These are phyloP conservation scores for Solanum pimpinellifolium DNA, from an alignment of 257 asterid genomes.

Conservation along the genomic window DNA sequence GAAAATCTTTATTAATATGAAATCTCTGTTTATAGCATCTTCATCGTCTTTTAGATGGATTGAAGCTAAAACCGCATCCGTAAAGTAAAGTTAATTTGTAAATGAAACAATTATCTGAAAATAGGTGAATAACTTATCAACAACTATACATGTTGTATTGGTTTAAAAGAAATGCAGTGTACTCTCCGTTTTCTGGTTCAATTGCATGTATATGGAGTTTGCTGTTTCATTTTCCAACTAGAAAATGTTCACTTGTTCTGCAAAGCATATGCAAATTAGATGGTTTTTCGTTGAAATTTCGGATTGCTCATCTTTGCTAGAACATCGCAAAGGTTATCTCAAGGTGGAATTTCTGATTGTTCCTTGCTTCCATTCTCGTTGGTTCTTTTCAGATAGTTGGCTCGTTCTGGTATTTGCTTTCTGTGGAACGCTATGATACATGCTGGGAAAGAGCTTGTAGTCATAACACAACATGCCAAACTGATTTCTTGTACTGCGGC, in stretches of 20 bases:
- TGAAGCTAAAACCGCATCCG: neutral
- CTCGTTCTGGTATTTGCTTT: conserved; percentile 86
- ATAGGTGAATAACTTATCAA: neutral
- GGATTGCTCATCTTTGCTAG: neutral
- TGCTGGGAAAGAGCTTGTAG: conserved; percentile 78
- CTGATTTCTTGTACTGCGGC: conserved; percentile 48
- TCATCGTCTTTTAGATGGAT: neutral
- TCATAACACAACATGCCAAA: conserved; percentile 26
- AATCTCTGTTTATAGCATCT: neutral
- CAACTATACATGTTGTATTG: neutral
- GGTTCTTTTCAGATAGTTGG: conserved; percentile 55
- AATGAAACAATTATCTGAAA: neutral
- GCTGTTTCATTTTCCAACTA: neutral
- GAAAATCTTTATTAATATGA: neutral
- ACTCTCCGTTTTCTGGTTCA: neutral
- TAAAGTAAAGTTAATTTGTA: neutral
- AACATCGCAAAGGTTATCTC: neutral
- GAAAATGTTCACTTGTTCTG: neutral
- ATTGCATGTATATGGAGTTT: neutral
- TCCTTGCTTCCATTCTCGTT: neutral
- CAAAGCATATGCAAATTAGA: neutral
- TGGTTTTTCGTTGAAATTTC: neutral
- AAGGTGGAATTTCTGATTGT: neutral
- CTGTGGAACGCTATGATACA: conserved; percentile 75
- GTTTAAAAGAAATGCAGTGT: neutral